Conservation (phyloP, 495 filamentous ascomycete species). For the Peziza echinospora region DNA sequence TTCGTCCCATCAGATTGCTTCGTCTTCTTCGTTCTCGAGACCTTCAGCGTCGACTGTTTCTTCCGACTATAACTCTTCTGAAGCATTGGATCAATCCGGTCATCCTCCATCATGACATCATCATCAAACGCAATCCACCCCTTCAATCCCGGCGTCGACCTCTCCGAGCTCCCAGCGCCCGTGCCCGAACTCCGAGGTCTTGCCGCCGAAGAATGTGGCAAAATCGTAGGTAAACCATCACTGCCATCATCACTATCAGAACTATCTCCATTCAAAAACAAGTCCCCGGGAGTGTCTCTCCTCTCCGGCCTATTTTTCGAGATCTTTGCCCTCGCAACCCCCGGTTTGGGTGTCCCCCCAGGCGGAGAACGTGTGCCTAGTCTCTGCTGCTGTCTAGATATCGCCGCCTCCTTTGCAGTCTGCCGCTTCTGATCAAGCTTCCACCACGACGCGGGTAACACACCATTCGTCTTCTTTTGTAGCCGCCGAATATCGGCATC, state of each 20-base stretch:
- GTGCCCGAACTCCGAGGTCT: too few species aligned
- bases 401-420: slow-evolving; percentile 14
- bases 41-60: neutral
- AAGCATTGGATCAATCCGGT: slow-evolving; percentile 33
- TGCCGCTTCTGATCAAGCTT: slow-evolving; percentile 38
- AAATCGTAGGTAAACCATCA: slow-evolving; percentile 9
- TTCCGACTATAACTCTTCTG: slow-evolving; percentile 18
- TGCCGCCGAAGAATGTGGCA: slow-evolving; percentile 3
- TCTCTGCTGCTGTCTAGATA: slow-evolving; percentile 13
- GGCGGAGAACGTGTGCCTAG: neutral
- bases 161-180: too few species aligned
- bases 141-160: slow-evolving; percentile 1
- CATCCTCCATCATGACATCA: slow-evolving; percentile 29
- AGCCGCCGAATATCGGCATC: slow-evolving; percentile 26
- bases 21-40: neutral
- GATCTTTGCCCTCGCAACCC: slow-evolving; percentile 27
- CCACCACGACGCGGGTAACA: slow-evolving; percentile 80
- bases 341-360: slow-evolving; percentile 24
- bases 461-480: slow-evolving; percentile 45
- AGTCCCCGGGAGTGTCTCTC: slow-evolving; percentile 10
- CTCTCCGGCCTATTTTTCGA: slow-evolving; percentile 12
- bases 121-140: slow-evolving; percentile 16
- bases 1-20: too few species aligned
- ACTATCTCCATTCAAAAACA: slow-evolving; percentile 25
- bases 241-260: slow-evolving; percentile 24